Evolutionary conservation across 2,329 filamentous ascomycete genomes (phyloP).

Genomic region (Fusarium torreyae): DNA sequence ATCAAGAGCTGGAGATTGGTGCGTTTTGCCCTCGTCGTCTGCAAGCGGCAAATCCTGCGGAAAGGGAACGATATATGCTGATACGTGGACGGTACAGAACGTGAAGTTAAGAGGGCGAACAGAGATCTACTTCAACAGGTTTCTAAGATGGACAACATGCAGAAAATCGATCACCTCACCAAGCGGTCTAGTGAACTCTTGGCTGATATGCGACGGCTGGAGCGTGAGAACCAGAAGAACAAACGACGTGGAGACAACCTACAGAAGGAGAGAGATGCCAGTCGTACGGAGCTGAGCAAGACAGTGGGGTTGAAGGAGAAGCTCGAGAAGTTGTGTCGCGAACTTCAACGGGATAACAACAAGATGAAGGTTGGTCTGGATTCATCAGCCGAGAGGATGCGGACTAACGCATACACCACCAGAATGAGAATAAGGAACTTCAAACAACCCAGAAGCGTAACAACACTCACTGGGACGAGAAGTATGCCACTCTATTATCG

Average conservation of each 20-base stretch:
- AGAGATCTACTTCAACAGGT: conserved; percentile 90
- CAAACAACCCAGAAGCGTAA: conserved; percentile 89
- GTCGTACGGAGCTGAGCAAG: conserved; percentile 89
- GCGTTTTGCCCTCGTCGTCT: conserved; percentile 55
- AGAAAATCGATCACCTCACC: conserved; percentile 90
- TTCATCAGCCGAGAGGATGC: neutral
- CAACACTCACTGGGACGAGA: conserved; percentile 86
- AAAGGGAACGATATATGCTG: conserved; percentile 43
- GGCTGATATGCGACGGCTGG: conserved; percentile 94
- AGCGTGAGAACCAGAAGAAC: conserved; percentile 94
- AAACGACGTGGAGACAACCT: conserved; percentile 95
- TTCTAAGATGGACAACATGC: conserved; percentile 91
- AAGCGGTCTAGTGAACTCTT: conserved; percentile 93
- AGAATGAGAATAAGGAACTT: conserved; percentile 94
- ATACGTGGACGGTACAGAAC: conserved; percentile 71
- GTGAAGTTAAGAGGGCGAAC: conserved; percentile 94
- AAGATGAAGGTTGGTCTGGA: conserved; percentile 84
- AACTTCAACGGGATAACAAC: conserved; percentile 97
- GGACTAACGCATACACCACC: conserved; percentile 47
- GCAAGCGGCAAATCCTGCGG: conserved; percentile 25
- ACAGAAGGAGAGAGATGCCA: conserved; percentile 96
- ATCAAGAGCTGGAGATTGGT: conserved; percentile 97
- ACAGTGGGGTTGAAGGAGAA: conserved; percentile 94
- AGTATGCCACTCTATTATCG: conserved; percentile 83
- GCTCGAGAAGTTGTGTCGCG: conserved; percentile 93